phyloP scores from a whole-genome alignment of 2,329 filamentous ascomycete genomes.

The Chaetomium strumarium region DNA sequence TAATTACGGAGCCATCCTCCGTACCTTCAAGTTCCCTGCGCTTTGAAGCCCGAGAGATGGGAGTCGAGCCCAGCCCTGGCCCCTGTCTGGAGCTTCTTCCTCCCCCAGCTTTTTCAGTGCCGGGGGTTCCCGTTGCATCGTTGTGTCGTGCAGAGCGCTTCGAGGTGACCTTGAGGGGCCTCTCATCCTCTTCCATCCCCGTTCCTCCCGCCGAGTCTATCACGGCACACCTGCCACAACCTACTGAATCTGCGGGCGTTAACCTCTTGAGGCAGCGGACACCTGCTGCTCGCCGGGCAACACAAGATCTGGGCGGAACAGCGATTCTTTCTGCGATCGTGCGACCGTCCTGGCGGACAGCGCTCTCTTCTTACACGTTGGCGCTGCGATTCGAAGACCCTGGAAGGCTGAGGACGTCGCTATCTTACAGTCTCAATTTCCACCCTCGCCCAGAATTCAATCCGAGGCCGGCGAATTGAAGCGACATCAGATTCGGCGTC shows the following conservation, averaged over 20 bases:
- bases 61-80: not conserved
- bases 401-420: not conserved
- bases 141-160: slow-evolving; percentile 1
- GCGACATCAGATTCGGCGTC: not conserved
- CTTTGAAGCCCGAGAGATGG: too few relatives aligned
- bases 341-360: not conserved
- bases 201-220: not conserved
- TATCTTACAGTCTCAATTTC: not conserved
- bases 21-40: too few relatives aligned
- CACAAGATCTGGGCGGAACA: not conserved
- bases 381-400: not conserved
- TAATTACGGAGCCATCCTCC: not conserved
- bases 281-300: not conserved
- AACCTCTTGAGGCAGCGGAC: not conserved
- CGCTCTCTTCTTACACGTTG: not conserved
- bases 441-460: not conserved
- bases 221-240: not conserved
- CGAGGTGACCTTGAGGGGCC: not conserved
- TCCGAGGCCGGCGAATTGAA: not conserved
- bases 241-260: not conserved
- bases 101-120: slow-evolving; percentile 8
- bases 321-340: not conserved
- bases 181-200: not conserved
- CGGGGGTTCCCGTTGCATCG: slow-evolving; percentile 2
- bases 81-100: slow-evolving; percentile 5